Percentiles rank a stretch among this genome's conserved stretches.
Conservation (phyloP, 352 stramenopile species). For the Phytophthora hybrid region DNA sequence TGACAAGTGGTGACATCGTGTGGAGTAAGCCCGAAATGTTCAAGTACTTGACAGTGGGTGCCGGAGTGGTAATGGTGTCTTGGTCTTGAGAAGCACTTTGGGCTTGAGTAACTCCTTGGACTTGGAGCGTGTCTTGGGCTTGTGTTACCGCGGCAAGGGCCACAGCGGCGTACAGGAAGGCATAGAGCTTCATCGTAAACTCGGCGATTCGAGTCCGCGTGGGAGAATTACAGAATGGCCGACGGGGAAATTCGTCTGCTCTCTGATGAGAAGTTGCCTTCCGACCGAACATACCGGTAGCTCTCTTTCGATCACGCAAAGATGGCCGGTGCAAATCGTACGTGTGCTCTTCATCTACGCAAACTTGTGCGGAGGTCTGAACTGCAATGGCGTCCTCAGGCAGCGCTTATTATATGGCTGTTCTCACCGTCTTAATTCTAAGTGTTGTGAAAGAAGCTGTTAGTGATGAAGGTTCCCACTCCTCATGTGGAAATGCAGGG, state of each 20-base stretch:
- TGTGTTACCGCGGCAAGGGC: not conserved
- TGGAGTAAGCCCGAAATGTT: slow-evolving; percentile 1
- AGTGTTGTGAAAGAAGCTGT: not conserved
- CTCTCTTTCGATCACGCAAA: not conserved
- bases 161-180: not conserved
- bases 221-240: not conserved
- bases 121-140: not conserved
- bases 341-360: slow-evolving; percentile 4
- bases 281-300: not conserved
- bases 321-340: not conserved
- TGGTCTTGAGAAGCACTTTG: not conserved
- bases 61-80: not conserved
- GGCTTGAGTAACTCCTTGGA: not conserved
- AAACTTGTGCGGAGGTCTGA: not conserved
- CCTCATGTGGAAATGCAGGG: not conserved
- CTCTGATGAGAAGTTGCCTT: not conserved
- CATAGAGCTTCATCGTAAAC: not conserved
- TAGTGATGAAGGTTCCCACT: not conserved
- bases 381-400: not conserved
- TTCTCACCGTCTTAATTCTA: not conserved
- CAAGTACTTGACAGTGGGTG: slow-evolving; percentile 12
- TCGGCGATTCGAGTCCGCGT: not conserved
- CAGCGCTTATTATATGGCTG: not conserved
- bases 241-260: not conserved
- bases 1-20: not conserved